phyloP scores from a whole-genome alignment of 345 rosid genomes.

The Conringia planisiliqua region DNA sequence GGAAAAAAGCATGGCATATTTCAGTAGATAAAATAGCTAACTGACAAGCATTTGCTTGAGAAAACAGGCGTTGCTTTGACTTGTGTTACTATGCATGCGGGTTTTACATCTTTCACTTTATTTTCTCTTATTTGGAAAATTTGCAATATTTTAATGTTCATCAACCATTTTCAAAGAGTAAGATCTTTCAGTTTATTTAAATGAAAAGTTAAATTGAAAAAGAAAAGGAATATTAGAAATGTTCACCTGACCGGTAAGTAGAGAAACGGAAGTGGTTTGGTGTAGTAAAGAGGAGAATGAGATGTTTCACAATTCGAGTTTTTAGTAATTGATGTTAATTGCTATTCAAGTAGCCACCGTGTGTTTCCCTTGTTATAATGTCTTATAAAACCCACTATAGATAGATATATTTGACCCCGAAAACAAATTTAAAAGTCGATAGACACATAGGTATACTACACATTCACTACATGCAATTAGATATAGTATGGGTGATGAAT shows the following conservation, averaged over 20 bases:
- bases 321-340: conserved; percentile 19
- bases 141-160: not conserved
- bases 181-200: no score
- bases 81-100: conserved; percentile 12
- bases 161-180: not conserved
- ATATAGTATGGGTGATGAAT: not conserved
- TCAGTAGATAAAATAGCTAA: conserved; percentile 16
- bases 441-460: not conserved
- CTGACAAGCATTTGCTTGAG: conserved; percentile 20
- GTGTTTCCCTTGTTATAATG: not conserved
- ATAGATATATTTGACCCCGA: not conserved
- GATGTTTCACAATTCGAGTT: conserved; percentile 23
- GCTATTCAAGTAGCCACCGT: conserved; percentile 16
- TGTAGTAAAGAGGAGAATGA: conserved; percentile 23
- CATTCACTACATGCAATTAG: not conserved
- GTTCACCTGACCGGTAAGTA: conserved; percentile 33
- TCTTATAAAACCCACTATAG: not conserved
- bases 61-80: conserved; percentile 31
- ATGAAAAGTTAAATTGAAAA: no score
- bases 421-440: not conserved
- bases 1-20: conserved; percentile 21
- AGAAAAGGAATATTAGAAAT: not conserved
- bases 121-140: not conserved
- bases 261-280: conserved; percentile 24
- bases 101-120: not conserved